Conservation (phyloP, 768 basidiomycete species). For the Rickenella mellea region DNA sequence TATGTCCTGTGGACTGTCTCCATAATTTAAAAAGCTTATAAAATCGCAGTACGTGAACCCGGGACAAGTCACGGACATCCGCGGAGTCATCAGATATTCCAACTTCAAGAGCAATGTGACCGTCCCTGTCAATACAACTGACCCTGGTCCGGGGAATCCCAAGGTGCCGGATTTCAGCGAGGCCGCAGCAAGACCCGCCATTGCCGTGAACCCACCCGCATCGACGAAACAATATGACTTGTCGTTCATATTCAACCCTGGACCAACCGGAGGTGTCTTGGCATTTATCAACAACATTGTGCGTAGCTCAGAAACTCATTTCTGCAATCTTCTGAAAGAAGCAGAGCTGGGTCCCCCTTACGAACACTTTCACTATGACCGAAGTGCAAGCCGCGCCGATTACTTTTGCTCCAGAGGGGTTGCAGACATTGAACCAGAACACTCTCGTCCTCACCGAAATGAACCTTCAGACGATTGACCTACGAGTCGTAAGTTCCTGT, state of each 20-base stretch:
- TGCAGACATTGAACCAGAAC: too few species aligned
- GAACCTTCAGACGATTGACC: too few species aligned
- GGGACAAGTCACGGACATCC: too few species aligned
- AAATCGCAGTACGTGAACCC: too few species aligned
- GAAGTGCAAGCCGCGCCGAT: constrained; percentile 9
- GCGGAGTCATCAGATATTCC: constrained; percentile 4
- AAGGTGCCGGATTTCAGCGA: too few species aligned
- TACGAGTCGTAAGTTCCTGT: too few species aligned
- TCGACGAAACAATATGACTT: too few species aligned
- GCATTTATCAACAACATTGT: constrained; percentile 22
- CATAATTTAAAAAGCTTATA: too few species aligned
- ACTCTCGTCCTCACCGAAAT: too few species aligned
- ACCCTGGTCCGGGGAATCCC: constrained; percentile 10
- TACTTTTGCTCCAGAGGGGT: constrained; percentile 6
- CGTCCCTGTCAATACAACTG: constrained; percentile 5
- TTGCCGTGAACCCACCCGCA: too few species aligned
- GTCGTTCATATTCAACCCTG: constrained; percentile 17
- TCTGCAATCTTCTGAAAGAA: background rate
- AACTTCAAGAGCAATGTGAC: constrained; percentile 4
- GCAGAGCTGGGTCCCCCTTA: constrained; percentile 17
- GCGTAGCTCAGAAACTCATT: background rate
- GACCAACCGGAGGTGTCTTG: constrained; percentile 13
- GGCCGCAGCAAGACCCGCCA: too few species aligned
- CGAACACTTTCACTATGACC: constrained; percentile 13
- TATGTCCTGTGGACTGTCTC: too few species aligned